Percentiles rank a stretch among this genome's conserved stretches.
These are phyloP conservation scores for Phaeotremella fagi DNA, from an alignment of 768 basidiomycete genomes.

Conservation along the genomic window DNA sequence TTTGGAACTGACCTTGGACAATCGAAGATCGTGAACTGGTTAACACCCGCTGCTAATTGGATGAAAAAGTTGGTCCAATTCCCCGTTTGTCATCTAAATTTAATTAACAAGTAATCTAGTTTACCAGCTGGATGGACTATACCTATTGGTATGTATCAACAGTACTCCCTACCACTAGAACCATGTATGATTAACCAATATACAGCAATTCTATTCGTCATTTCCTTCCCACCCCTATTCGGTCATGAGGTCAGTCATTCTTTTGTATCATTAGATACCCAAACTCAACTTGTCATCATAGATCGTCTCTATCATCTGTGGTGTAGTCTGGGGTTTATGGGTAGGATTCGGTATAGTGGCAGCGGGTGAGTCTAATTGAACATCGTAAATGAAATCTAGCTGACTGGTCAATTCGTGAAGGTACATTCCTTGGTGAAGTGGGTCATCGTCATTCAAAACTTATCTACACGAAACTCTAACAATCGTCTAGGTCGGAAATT, in stretches of 20 bases:
- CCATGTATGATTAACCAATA: not conserved
- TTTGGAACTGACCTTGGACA: not conserved
- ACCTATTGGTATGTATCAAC: slow-evolving; percentile 57
- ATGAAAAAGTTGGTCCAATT: slow-evolving; percentile 54
- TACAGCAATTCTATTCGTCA: slow-evolving; percentile 62
- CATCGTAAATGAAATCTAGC: not conserved
- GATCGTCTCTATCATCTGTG: slow-evolving; percentile 46
- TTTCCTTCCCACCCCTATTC: slow-evolving; percentile 87
- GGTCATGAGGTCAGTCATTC: slow-evolving; percentile 62
- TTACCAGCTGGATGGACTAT: slow-evolving; percentile 62
- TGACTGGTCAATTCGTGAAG: not conserved
- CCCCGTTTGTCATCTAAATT: too few species aligned
- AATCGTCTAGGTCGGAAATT: slow-evolving; percentile 35
- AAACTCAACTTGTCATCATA: slow-evolving; percentile 6
- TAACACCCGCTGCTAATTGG: slow-evolving; percentile 64
- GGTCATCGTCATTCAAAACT: not conserved
- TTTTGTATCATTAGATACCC: not conserved
- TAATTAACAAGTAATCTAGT: too few species aligned
- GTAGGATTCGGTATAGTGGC: slow-evolving; percentile 46
- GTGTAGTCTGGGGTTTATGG: slow-evolving; percentile 49
- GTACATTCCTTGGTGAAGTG: slow-evolving; percentile 43
- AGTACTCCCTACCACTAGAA: not conserved
- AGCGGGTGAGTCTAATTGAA: slow-evolving; percentile 17
- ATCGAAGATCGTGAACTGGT: slow-evolving; percentile 63
- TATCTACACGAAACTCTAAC: too few species aligned